Evolutionary conservation across 2,329 filamentous ascomycete genomes (phyloP).

Genomic region (Colletotrichum spaethianum): DNA sequence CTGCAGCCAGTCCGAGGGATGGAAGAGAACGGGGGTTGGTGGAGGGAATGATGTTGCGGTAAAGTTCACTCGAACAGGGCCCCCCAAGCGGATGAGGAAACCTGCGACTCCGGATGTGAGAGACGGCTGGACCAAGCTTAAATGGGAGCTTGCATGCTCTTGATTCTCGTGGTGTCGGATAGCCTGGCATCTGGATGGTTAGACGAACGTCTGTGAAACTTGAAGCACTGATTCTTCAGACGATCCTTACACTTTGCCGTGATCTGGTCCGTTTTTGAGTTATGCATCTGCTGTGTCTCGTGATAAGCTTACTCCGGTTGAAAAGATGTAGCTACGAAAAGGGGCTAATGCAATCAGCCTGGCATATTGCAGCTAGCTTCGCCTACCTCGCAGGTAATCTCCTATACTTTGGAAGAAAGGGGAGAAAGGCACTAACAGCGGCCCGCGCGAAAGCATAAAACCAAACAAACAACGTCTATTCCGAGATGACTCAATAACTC

Average conservation of each 20-base stretch:
- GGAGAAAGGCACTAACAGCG: neutral
- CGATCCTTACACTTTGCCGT: constrained; percentile 1
- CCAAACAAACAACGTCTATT: neutral
- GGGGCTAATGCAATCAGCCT: neutral
- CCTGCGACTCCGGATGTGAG: constrained; percentile 34
- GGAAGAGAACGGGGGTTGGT: neutral
- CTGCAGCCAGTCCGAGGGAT: constrained; percentile 6
- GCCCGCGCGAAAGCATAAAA: constrained; percentile 13
- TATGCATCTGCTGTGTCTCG: constrained; percentile 2
- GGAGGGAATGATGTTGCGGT: neutral
- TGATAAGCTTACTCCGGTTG: neutral
- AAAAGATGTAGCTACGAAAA: neutral
- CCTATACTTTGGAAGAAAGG: constrained; percentile 4
- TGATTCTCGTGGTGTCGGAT: neutral
- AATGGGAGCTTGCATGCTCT: constrained; percentile 14
- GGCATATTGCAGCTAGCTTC: constrained; percentile 28
- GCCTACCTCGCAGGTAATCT: constrained; percentile 32
- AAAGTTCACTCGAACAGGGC: constrained; percentile 6
- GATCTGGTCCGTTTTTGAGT: constrained; percentile 3
- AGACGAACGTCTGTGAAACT: constrained; percentile 32
- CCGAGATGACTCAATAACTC: constrained; percentile 25
- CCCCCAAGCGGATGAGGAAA: constrained; percentile 14
- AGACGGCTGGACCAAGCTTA: constrained; percentile 39
- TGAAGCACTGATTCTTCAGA: constrained; percentile 28
- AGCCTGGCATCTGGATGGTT: neutral